phyloP scores from a whole-genome alignment of 2,329 filamentous ascomycete genomes.

The Cladosporium oxysporum region DNA sequence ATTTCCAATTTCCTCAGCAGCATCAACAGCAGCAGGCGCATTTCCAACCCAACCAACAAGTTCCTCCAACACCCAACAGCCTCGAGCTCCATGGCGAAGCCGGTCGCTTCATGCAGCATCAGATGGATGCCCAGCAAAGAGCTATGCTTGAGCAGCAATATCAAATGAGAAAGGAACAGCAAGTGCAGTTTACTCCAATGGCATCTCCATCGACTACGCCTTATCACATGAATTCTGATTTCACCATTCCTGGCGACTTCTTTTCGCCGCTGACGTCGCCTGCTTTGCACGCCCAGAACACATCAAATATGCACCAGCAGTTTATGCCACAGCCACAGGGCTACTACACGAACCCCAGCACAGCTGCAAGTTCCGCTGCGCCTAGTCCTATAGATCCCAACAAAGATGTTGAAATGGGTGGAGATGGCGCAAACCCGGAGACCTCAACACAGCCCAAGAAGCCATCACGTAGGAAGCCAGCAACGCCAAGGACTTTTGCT shows the following conservation, averaged over 20 bases:
- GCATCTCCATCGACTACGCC: slow-evolving; percentile 84
- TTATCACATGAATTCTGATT: slow-evolving; percentile 59
- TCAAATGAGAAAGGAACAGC: slow-evolving; percentile 57
- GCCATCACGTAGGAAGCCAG: slow-evolving; percentile 50
- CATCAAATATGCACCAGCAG: slow-evolving; percentile 40
- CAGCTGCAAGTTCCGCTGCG: slow-evolving; percentile 54
- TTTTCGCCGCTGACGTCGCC: slow-evolving; percentile 84
- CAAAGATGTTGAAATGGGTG: slow-evolving; percentile 47
- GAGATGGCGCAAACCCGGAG: slow-evolving; percentile 33
- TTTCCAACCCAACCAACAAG: slow-evolving; percentile 54
- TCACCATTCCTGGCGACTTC: slow-evolving; percentile 68
- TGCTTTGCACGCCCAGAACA: slow-evolving; percentile 70
- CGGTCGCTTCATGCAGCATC: slow-evolving; percentile 57
- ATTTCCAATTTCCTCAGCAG: slow-evolving; percentile 35
- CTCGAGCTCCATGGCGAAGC: slow-evolving; percentile 69
- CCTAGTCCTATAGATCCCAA: slow-evolving; percentile 48
- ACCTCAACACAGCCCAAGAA: slow-evolving; percentile 45
- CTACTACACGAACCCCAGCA: slow-evolving; percentile 53
- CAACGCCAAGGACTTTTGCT: slow-evolving; percentile 44
- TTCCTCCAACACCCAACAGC: slow-evolving; percentile 79
- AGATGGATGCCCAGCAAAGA: slow-evolving; percentile 56
- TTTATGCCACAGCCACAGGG: slow-evolving; percentile 45
- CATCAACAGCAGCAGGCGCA: slow-evolving; percentile 43
- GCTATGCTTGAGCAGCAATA: slow-evolving; percentile 66
- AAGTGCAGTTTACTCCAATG: slow-evolving; percentile 66